Conservation (phyloP, 2,329 filamentous ascomycete species). For the Verticillium klebahnii region DNA sequence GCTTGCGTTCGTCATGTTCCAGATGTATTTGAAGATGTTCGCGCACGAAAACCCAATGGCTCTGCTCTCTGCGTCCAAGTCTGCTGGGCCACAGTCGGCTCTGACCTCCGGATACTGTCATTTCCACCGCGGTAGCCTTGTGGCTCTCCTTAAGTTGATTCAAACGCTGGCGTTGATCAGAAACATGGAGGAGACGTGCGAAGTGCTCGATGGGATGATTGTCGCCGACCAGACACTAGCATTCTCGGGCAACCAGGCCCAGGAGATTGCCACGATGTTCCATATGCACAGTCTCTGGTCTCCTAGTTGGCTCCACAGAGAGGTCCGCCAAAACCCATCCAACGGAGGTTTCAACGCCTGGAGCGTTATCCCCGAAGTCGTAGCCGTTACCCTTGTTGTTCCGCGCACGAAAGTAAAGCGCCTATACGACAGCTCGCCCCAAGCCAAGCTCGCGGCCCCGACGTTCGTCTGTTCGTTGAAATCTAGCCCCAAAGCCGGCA, state of each 20-base stretch:
- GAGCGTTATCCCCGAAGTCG: slow-evolving; percentile 27
- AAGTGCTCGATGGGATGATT: slow-evolving; percentile 22
- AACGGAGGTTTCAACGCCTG: slow-evolving; percentile 28
- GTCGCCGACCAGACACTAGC: slow-evolving; percentile 21
- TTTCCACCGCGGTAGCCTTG: slow-evolving; percentile 34
- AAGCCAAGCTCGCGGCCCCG: slow-evolving; percentile 17
- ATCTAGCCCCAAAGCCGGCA: slow-evolving; percentile 9
- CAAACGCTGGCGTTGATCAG: slow-evolving; percentile 24
- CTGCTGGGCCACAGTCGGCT: neutral
- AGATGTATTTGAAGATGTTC: slow-evolving; percentile 42
- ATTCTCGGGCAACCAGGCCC: slow-evolving; percentile 24
- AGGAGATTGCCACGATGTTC: slow-evolving; percentile 31
- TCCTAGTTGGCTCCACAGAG: slow-evolving; percentile 22
- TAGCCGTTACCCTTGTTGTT: slow-evolving; percentile 31
- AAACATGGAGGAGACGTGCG: slow-evolving; percentile 26
- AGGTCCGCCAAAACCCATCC: slow-evolving; percentile 13
- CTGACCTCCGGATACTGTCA: slow-evolving; percentile 15
- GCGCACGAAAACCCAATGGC: slow-evolving; percentile 26
- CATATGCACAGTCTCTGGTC: slow-evolving; percentile 28
- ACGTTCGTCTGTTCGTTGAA: slow-evolving; percentile 24
- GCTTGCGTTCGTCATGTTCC: slow-evolving; percentile 33
- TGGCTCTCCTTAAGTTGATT: slow-evolving; percentile 31
- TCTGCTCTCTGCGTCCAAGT: neutral
- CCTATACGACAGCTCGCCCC: slow-evolving; percentile 17
- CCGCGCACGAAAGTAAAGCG: slow-evolving; percentile 21